Evolutionary conservation across 202 grass and related monocot genomes (phyloP).

Genomic region (Schoenoplectus triqueter): DNA sequence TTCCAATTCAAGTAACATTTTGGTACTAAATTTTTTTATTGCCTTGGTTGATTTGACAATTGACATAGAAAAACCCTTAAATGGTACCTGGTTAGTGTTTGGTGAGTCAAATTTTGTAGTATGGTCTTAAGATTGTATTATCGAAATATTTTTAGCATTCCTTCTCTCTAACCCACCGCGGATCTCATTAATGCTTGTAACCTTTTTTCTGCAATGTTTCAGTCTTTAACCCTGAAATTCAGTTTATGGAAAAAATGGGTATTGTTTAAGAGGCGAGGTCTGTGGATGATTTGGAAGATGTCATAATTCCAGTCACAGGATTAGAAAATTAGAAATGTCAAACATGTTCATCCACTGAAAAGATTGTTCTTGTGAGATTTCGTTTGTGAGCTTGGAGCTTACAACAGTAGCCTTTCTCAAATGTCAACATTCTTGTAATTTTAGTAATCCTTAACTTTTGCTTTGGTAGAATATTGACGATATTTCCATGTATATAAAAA

Average conservation of each 20-base stretch:
- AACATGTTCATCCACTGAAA: neutral
- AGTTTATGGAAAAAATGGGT: neutral
- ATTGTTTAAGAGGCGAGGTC: neutral
- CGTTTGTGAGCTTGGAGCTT: neutral
- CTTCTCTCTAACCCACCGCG: neutral
- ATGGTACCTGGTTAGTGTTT: neutral
- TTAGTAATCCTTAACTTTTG: neutral
- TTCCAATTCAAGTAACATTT: slow-evolving; percentile 22
- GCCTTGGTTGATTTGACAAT: neutral
- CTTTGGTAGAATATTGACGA: neutral
- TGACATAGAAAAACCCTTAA: neutral
- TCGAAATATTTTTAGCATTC: neutral
- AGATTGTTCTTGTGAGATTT: neutral
- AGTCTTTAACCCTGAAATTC: neutral
- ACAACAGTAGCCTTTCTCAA: neutral
- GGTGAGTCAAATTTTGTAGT: slow-evolving; percentile 23
- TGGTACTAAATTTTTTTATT: neutral
- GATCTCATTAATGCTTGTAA: neutral
- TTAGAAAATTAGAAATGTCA: neutral
- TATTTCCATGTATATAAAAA: too few relatives aligned
- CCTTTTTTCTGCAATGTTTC: neutral
- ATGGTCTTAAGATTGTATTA: neutral
- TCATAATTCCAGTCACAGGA: neutral
- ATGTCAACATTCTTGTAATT: neutral
- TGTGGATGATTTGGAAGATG: neutral